Percentiles rank a stretch among this genome's conserved stretches.
These are phyloP conservation scores for Lippia alba DNA, from an alignment of 305 asterid species.

Conservation along the genomic window DNA sequence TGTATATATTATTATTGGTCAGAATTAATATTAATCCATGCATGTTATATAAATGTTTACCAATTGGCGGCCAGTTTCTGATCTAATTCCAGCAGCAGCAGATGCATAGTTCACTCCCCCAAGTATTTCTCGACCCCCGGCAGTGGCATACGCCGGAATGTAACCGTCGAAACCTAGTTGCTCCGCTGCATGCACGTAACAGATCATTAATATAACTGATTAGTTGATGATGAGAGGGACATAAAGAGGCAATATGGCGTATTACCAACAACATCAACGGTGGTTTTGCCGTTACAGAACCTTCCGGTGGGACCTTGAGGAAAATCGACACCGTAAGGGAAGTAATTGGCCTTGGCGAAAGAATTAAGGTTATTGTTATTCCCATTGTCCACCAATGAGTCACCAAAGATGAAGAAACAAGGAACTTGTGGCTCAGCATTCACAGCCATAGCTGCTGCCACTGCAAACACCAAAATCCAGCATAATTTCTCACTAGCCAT, in stretches of 20 bases:
- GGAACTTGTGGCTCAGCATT: conserved; percentile 70
- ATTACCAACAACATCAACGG: conserved; percentile 70
- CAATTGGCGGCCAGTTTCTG: conserved; percentile 82
- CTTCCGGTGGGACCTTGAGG: conserved; percentile 73
- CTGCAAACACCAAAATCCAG: conserved; percentile 25
- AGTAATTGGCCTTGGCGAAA: conserved; percentile 70
- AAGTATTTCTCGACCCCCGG: conserved; percentile 60
- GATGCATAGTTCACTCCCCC: conserved; percentile 82
- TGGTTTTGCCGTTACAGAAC: conserved; percentile 77
- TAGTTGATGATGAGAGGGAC: too few species aligned
- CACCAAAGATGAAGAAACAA: conserved; percentile 78
- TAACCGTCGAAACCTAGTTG: conserved; percentile 64
- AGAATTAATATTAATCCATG: too few species aligned
- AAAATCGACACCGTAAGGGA: conserved; percentile 78
- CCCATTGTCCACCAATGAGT: conserved; percentile 78
- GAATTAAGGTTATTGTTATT: conserved; percentile 72
- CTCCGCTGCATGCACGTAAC: conserved; percentile 52
- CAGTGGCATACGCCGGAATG: conserved; percentile 64
- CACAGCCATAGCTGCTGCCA: conserved; percentile 15
- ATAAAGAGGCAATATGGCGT: too few species aligned
- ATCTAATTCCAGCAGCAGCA: conserved; percentile 79
- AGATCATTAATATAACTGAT: not conserved
- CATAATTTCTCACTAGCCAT: not conserved
- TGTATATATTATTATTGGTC: too few species aligned
- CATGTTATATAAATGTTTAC: too few species aligned